Base-by-base conservation (phyloP, 495 filamentous ascomycete genomes). In the Rusavskia elegans region DNA sequence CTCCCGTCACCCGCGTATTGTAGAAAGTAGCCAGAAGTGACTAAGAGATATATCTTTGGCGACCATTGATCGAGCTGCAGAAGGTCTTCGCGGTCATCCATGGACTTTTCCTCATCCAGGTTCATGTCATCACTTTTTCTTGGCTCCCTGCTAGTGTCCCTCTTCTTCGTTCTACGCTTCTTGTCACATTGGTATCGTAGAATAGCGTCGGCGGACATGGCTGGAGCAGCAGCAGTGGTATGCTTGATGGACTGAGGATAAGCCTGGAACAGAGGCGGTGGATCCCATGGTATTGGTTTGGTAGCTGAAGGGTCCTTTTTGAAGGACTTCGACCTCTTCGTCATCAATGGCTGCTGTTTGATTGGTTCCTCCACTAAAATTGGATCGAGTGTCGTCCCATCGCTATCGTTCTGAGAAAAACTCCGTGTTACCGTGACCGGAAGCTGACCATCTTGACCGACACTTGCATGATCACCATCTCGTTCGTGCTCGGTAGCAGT, bases 241-340 rank as follows among this genome's bases (percentile, higher is more conserved):
- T 82, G 71, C 55, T 77, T 83, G 54, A 68, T 78, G 9, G 89
- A 79, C 64, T 95, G 90, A 1, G 88, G 83, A 63, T 87, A 95
- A n/a, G 87, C 87, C 60, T 93, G 80, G 66, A 89, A 95, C 7
- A 96, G 71, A 3, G 89, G 85, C 8, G 89, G 88, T 3, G 85
- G 82, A 51, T 80, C 76, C 84, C 87, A 94, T 13, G 72, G 54
- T 16, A 65, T 60, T 9, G 68, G 52, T 29, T 54, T 56, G 2
- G 17, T 49, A 5, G 36, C 38, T 8, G 30, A 38, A 17, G 21
- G 39, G 5, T 55, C 49, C 37, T 40, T 51, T 40, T 45, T 54
- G 25, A 54, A 55, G 11, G 56, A 58, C 30, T 52, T 52, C 10
- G 39, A 21, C 41, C 39, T 52, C 25, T 23, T 46, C 8, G 44